These are phyloP conservation scores for Coccinonectria pachysandricola DNA, from an alignment of 2,329 filamentous ascomycete species.

Conservation along the genomic window DNA sequence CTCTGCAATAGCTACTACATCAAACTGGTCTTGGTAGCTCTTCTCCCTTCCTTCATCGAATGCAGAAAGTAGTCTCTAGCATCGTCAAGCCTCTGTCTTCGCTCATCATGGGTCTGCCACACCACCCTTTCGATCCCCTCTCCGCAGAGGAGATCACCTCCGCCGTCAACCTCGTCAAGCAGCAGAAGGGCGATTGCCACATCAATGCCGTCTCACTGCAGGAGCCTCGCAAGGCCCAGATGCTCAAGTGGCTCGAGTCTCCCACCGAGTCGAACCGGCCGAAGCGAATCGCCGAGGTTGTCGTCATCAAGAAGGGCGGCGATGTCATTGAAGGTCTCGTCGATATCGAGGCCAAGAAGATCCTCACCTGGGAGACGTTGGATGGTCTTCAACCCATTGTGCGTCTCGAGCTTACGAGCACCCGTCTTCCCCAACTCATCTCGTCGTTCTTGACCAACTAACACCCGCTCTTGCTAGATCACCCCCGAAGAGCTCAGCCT, in stretches of 20 bases:
- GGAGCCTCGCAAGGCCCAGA: constrained; percentile 77
- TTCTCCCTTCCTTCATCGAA: too few species aligned
- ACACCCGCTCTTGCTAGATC: constrained; percentile 52
- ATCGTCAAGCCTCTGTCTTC: too few species aligned
- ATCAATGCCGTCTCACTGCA: constrained; percentile 82
- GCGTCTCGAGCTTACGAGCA: too few species aligned
- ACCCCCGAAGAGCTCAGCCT: constrained; percentile 82
- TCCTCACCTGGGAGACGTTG: constrained; percentile 64
- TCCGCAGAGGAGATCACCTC: constrained; percentile 64
- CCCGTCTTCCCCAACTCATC: too few species aligned
- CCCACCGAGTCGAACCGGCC: constrained; percentile 53
- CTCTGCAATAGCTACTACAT: too few species aligned
- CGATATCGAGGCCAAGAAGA: constrained; percentile 54
- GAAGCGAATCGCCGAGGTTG: constrained; percentile 66
- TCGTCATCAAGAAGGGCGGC: constrained; percentile 68
- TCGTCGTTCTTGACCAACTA: too few species aligned
- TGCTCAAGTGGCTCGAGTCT: constrained; percentile 67
- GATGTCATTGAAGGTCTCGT: constrained; percentile 78
- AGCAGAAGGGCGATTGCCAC: constrained; percentile 59
- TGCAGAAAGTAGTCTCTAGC: too few species aligned
- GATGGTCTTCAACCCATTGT: constrained; percentile 74
- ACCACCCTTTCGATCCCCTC: constrained; percentile 21
- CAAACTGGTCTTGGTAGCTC: too few species aligned
- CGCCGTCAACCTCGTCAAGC: constrained; percentile 52
- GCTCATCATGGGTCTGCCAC: too few species aligned